Base-by-base conservation (phyloP, 257 asterid species). In the Marsdenia floribunda region DNA sequence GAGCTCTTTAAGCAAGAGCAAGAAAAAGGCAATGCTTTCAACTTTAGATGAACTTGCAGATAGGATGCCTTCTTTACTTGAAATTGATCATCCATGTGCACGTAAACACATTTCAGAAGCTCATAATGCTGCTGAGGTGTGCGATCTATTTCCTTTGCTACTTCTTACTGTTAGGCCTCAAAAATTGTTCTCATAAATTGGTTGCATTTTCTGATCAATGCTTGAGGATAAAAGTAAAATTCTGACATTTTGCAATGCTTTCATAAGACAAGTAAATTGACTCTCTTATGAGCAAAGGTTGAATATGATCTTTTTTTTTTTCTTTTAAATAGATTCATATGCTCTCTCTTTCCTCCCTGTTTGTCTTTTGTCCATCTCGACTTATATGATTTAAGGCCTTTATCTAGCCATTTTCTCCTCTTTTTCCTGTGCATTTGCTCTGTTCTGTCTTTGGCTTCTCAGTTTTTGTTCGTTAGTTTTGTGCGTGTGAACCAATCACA, bases 41-140 rank as follows among this genome's bases (percentile, higher is more conserved):
- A 86, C 91, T 85, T 80, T 95, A 40, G 95, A 92, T 73, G 96
- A 87, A 81, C 99, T 95, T 79, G 80, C 86, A 33, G 96, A 87
- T 69, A 88, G 88, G 57, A 89, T 92, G 99, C 97, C 99, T 71
- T 92, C 99, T 68, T 86, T 95, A 77, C 98, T 95, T 72, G 98
- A 85, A 71, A 77, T 95, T 68, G 99, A 95, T 84, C 98, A 95
- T 81, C 97, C 98, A 19, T 90, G 98, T 80, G 97, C 99, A 22
- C 93, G 79, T 71, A 86, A 85, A 77, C 97, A 95, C 75, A 95
- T 92, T 77, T 85, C 88, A 55, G 97, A 92, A 82, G 95, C 98
- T 84, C 93, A 95, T 42, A 82, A 81, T 72, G 85, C 82, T 66
- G 89, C 91, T 49, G 96, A 92, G 97, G 99, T 92, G 85, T 74